These are phyloP conservation scores for Dissophora ornata DNA, from an alignment of 192 early-diverging fungal species.

Conservation along the genomic window DNA sequence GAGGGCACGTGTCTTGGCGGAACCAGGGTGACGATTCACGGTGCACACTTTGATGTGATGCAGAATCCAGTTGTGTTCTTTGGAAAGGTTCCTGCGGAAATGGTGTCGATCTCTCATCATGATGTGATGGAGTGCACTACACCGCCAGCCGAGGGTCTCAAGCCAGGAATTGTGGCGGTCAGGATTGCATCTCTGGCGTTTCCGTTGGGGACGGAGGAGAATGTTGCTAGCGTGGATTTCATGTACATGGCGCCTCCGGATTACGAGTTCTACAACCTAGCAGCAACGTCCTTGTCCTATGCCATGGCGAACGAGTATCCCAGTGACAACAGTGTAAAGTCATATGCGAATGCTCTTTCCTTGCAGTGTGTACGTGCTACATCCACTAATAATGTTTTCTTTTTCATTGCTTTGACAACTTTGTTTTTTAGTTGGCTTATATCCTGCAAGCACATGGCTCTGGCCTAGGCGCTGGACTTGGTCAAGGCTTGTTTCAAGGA, in stretches of 20 bases:
- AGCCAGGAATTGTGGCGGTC: constrained; percentile 42
- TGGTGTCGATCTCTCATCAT: constrained; percentile 43
- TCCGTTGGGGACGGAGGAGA: constrained; percentile 10
- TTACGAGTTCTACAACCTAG: constrained; percentile 44
- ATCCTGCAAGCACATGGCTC: constrained; percentile 27
- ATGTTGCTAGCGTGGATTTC: constrained; percentile 29
- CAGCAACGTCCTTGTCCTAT: constrained; percentile 37
- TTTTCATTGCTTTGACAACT: not conserved
- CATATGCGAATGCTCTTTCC: not conserved
- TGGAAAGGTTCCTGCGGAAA: constrained; percentile 35
- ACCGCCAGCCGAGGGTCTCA: constrained; percentile 36
- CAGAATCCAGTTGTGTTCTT: constrained; percentile 46
- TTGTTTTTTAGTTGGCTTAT: constrained; percentile 21
- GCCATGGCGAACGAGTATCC: constrained; percentile 49
- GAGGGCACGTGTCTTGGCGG: constrained; percentile 46
- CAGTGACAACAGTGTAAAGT: constrained; percentile 26
- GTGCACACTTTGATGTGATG: constrained; percentile 39
- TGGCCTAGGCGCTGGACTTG: not conserved
- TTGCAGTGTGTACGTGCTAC: too few species aligned
- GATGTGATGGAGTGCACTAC: constrained; percentile 53
- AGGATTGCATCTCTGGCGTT: constrained; percentile 22
- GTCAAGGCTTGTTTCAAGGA: constrained; percentile 9
- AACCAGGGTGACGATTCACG: constrained; percentile 43
- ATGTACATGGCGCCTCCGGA: constrained; percentile 46
- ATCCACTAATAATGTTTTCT: too few species aligned